Conservation (phyloP, 352 stramenopile species). For the Lagenidium sp. region DNA sequence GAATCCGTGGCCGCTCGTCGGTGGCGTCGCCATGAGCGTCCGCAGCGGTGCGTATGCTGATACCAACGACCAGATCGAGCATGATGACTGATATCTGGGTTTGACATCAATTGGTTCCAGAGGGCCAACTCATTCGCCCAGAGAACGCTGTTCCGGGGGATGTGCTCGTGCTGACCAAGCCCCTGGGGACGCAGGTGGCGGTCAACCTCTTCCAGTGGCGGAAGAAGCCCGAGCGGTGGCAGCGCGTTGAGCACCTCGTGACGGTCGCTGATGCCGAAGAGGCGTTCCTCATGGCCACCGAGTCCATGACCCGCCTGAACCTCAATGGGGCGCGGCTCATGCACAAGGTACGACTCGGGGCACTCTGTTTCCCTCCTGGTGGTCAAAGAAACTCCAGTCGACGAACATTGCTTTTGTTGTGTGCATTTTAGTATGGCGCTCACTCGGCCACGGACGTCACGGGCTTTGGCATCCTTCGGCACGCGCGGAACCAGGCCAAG, state of each 20-base stretch:
- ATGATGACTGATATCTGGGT: background rate
- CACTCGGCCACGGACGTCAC: constrained; percentile 94
- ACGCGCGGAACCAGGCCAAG: constrained; percentile 91
- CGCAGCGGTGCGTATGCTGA: constrained; percentile 46
- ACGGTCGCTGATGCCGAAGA: constrained; percentile 63
- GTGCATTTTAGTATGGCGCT: constrained; percentile 57
- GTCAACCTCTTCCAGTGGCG: constrained; percentile 93
- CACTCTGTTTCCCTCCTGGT: background rate
- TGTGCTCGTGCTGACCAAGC: constrained; percentile 92
- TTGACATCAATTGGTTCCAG: constrained; percentile 7
- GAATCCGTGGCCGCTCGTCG: constrained; percentile 95
- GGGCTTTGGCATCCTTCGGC: constrained; percentile 92
- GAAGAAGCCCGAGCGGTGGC: constrained; percentile 70
- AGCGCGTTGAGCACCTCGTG: constrained; percentile 62
- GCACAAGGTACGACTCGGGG: constrained; percentile 47
- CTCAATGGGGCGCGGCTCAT: constrained; percentile 87
- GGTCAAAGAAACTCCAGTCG: background rate
- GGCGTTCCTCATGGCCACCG: constrained; percentile 88
- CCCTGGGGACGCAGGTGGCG: constrained; percentile 91
- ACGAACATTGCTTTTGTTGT: background rate
- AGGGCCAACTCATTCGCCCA: constrained; percentile 83
- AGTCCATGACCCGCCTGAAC: constrained; percentile 93
- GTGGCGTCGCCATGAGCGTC: constrained; percentile 88
- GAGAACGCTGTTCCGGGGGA: constrained; percentile 85
- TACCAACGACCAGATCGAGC: background rate